Base-by-base conservation (phyloP, 164 flowering plant species). In the Cinnamomum micranthum region DNA sequence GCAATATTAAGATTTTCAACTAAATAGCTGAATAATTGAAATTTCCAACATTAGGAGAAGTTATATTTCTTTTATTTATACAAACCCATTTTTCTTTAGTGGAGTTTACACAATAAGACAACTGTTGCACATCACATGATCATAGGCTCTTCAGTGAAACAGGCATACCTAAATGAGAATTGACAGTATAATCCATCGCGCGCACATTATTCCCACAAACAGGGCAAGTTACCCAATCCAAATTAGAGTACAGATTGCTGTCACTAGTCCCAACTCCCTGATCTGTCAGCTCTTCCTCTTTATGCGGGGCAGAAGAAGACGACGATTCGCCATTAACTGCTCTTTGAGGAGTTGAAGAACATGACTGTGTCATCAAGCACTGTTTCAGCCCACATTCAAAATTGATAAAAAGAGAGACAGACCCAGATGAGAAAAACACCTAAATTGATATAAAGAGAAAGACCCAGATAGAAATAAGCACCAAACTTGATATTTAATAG, bases 91-190 rank as follows among this genome's bases (percentile, higher is more conserved):
- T 41, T 41, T 60, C 3, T 60, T 4, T 6, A n/a, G 11, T 6
- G 23, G 7, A 64, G 14, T 22, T 64, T 25, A 12, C 24, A 23
- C 67, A 64, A 64, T 25, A 22, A 64, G 27, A 64, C 47, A 41
- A 41, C 47, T 41, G 47, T 6, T 41, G 47, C 47, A 41, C 9
- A 41, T 41, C 47, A 41, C 11, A 41, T 41, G 47, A 41, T 41
- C 47, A 41, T 41, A 41, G 47, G 67, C 24, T 60, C 23, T 13
- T 22, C 24, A n/a, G 24, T 6, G 33, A 33, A 25, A 59, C 41
- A 7, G 6, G 4, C 78, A 65, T 82, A 94, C 98, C 98, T 4
- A 94, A 80, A 84, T 94, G 98, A 80, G 93, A 80, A 71, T 94
- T 94, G 20, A 94, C 78, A 22, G 47, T 22, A 41, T 73, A 20